Evolutionary conservation across 768 basidiomycete genomes (phyloP), one percentile per base, ranked within the genome.

Genomic region (Pulveroboletus sp.): DNA sequence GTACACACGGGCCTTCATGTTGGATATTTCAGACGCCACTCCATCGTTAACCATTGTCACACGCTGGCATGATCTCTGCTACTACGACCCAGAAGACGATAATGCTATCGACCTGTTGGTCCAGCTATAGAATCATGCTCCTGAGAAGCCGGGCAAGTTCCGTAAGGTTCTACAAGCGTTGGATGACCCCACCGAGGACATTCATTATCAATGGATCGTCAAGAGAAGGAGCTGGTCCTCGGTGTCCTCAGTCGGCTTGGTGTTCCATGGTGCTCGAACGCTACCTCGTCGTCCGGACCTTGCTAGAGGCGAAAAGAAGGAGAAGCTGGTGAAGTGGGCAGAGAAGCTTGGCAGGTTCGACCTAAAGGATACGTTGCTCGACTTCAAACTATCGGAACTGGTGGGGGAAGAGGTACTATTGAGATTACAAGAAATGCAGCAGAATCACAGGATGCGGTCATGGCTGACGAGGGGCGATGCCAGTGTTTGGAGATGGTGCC

Each of bases 21-120:
- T 63, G 44, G 63, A 66, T 3, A 45, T 63, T 27, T 60, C 39
- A 60, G 60, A 52, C 58, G 56, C 8, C 57, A 58, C 46, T 52
- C 44, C 37, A 52, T 66, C 47, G n/a, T 65, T 27, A 59, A 59
- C 3, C 55, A 54, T 14, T 62, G 57, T 40, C 63, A 61, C 48
- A 61, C 66, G 64, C 39, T 65, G 39, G 58, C 55, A 6, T 65
- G 64, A 65, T 37, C 59, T 66, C 49, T 48, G 50, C 3, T 43
- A 64, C 36, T 66, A 64, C 38, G 51, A 50, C 15, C 49, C 55
- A n/a, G 63, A 65, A 40, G 64, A 66, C 36, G 59, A 66, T 6
- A 55, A 56, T 21, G 63, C 50, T 26, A 60, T 64, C 44, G 51
- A 65, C 21, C 39, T 64, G 42, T 38, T 66, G 49, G 38, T 55